Percentiles rank a stretch among this genome's conserved stretches.
These are phyloP conservation scores for Luvunga scandens DNA, from an alignment of 345 rosid genomes.

Conservation along the genomic window DNA sequence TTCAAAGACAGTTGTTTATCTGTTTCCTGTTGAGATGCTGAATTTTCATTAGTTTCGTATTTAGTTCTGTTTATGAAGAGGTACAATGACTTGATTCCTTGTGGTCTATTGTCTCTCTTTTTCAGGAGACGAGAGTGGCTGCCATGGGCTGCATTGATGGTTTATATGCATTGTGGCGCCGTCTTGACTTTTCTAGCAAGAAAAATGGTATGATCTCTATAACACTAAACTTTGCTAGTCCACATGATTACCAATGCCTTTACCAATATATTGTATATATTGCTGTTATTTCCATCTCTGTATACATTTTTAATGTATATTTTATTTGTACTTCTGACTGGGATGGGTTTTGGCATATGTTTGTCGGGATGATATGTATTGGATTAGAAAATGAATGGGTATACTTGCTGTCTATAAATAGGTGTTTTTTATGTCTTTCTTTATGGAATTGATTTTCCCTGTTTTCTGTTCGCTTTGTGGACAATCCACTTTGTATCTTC, in stretches of 20 bases:
- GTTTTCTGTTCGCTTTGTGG: not conserved
- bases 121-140: constrained; percentile 66
- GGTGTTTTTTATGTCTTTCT: not conserved
- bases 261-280: not conserved
- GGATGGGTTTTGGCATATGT: not conserved
- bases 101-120: constrained; percentile 4
- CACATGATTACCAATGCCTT: not conserved
- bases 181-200: constrained; percentile 64
- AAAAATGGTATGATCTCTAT: constrained; percentile 66
- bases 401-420: not conserved
- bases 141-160: constrained; percentile 84
- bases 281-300: not conserved
- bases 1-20: not conserved
- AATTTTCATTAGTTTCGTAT: not conserved
- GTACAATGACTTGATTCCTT: not conserved
- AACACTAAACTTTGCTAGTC: not conserved
- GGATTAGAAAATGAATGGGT: not conserved
- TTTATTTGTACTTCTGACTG: not conserved
- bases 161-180: constrained; percentile 46
- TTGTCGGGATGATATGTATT: not conserved
- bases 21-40: not conserved
- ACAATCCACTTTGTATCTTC: not conserved
- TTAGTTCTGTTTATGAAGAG: not conserved
- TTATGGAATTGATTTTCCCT: not conserved
- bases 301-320: not conserved